Conservation (phyloP, 306 rosid species). For the Dryas alaskensis region DNA sequence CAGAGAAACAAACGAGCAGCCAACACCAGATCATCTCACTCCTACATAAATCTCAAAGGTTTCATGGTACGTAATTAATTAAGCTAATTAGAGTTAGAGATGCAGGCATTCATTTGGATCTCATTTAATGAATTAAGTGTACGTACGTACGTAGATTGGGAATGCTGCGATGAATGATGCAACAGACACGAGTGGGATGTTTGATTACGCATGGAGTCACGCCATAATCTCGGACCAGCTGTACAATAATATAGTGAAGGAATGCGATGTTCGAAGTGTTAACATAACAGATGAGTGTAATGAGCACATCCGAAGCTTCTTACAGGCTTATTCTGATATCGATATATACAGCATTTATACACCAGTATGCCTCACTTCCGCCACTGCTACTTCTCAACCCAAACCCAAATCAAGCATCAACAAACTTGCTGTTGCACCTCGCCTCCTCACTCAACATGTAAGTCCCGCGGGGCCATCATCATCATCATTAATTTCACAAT, state of each 20-base stretch:
- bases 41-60: slow-evolving; percentile 64
- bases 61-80: slow-evolving; percentile 44
- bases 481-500: too few relatives aligned
- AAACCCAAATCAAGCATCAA: neutral
- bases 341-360: slow-evolving; percentile 55
- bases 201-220: slow-evolving; percentile 66
- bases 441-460: slow-evolving; percentile 46
- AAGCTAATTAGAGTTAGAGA: neutral
- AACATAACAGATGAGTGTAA: slow-evolving; percentile 36
- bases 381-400: neutral
- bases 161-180: slow-evolving; percentile 48
- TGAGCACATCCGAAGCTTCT: slow-evolving; percentile 2
- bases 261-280: slow-evolving; percentile 25
- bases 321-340: slow-evolving; percentile 35
- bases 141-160: slow-evolving; percentile 41
- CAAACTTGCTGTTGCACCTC: slow-evolving; percentile 41
- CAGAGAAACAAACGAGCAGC: slow-evolving; percentile 33
- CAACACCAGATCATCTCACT: slow-evolving; percentile 16
- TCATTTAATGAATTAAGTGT: neutral
- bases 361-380: slow-evolving; percentile 36
- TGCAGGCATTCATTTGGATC: too few relatives aligned
- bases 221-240: slow-evolving; percentile 53
- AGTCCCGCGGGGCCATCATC: too few relatives aligned
- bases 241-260: slow-evolving; percentile 20
- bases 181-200: slow-evolving; percentile 42